Evolutionary conservation across 2,329 filamentous ascomycete species (phyloP).

Genomic region (Phyllachora maydis): DNA sequence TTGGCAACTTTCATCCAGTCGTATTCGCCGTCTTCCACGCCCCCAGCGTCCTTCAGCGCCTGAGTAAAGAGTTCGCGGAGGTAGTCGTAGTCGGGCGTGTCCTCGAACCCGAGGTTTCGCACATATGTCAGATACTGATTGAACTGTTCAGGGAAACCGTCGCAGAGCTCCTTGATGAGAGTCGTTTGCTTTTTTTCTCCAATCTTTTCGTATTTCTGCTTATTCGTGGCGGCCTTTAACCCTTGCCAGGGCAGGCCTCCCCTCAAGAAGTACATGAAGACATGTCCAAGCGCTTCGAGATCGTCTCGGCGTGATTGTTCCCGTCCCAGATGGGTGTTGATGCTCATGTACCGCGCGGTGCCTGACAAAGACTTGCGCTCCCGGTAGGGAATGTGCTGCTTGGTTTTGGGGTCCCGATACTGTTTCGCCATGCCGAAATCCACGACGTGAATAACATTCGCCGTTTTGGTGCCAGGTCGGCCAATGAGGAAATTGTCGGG

Average conservation of each 20-base stretch:
- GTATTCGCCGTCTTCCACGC: conserved; percentile 94
- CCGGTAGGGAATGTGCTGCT: conserved; percentile 95
- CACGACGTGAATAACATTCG: conserved; percentile 95
- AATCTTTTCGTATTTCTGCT: conserved; percentile 99
- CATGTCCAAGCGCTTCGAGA: conserved; percentile 65
- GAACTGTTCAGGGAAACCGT: conserved; percentile 91
- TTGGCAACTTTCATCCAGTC: conserved; percentile 98
- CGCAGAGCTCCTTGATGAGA: conserved; percentile 87
- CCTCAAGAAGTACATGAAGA: conserved; percentile 58
- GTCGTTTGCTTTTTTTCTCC: conserved; percentile 99
- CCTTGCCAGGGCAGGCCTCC: conserved; percentile 54
- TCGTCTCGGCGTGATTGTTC: conserved; percentile 95
- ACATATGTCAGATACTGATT: conserved; percentile 96
- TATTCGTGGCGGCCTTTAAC: conserved; percentile 53
- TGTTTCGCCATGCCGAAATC: conserved; percentile 99
- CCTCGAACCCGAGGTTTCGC: conserved; percentile 93
- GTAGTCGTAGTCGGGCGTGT: conserved; percentile 96
- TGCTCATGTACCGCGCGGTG: conserved; percentile 97
- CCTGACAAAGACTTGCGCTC: conserved; percentile 94
- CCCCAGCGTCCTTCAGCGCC: conserved; percentile 80
- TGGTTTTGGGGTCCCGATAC: conserved; percentile 95
- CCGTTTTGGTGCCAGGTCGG: conserved; percentile 75
- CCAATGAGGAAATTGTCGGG: conserved; percentile 98
- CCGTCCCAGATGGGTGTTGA: conserved; percentile 93
- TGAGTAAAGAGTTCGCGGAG: conserved; percentile 91